phyloP scores from a whole-genome alignment of 352 stramenopile genomes.

The Pythium aristosporum region DNA sequence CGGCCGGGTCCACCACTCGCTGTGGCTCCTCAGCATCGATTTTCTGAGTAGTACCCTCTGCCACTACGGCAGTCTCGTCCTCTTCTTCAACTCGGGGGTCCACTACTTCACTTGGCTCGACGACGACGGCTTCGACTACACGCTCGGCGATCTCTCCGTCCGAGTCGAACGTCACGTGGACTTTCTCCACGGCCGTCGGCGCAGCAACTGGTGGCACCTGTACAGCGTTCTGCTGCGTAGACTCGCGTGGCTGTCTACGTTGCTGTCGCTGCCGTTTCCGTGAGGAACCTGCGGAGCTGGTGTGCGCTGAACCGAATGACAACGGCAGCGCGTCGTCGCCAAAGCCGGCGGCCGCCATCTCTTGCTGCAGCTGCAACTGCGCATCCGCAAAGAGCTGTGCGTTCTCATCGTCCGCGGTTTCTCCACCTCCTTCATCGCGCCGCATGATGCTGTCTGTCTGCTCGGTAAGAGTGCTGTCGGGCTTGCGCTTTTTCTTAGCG shows the following conservation, averaged over 20 bases:
- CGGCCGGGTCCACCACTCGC: constrained; percentile 15
- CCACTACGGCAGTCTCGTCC: neutral
- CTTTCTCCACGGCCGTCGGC: constrained; percentile 34
- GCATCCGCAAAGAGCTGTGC: constrained; percentile 47
- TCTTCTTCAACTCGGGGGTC: neutral
- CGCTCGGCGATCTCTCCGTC: constrained; percentile 56
- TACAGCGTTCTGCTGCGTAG: neutral
- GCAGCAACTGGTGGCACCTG: neutral
- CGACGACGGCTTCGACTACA: constrained; percentile 35
- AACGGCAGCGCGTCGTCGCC: constrained; percentile 44
- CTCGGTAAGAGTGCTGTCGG: neutral
- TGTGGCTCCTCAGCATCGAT: neutral
- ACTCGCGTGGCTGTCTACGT: neutral
- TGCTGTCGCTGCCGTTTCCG: constrained; percentile 21
- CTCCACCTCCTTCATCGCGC: constrained; percentile 4
- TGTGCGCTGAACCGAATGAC: constrained; percentile 43
- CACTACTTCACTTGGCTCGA: neutral
- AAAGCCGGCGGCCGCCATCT: constrained; percentile 64
- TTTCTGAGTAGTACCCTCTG: neutral
- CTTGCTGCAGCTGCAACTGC: constrained; percentile 47
- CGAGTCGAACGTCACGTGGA: constrained; percentile 66
- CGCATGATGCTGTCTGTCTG: constrained; percentile 1
- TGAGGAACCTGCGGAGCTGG: neutral
- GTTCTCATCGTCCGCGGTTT: constrained; percentile 26
- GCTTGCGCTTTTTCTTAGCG: constrained; percentile 16